Conservation (phyloP, 257 asterid genomes). For the Linderniella brevidens region DNA sequence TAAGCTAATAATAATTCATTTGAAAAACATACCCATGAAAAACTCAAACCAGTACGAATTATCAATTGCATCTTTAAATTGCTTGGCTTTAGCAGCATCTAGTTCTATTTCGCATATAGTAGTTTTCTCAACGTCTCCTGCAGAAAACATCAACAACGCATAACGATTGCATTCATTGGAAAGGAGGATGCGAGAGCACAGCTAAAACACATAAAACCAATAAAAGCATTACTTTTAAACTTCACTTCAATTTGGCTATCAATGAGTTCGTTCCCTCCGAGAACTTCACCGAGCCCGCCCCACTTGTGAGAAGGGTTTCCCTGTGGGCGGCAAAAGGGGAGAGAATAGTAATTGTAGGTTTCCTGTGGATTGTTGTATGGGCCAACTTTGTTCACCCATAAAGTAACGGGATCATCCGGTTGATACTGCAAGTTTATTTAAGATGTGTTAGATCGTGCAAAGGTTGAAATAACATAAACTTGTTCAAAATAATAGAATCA, state of each 20-base stretch:
- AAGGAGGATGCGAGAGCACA: background rate
- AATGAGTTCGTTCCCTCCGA: constrained; percentile 97
- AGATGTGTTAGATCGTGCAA: constrained; percentile 7
- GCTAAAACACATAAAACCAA: background rate
- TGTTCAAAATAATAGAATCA: background rate
- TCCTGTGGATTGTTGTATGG: constrained; percentile 96
- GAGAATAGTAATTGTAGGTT: constrained; percentile 86
- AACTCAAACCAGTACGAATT: constrained; percentile 61
- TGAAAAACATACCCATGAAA: constrained; percentile 33
- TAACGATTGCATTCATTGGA: background rate
- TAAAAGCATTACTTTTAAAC: constrained; percentile 41
- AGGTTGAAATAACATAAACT: background rate
- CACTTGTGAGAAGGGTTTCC: constrained; percentile 77
- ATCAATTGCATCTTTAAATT: constrained; percentile 55
- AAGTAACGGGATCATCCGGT: constrained; percentile 49
- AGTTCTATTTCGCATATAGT: constrained; percentile 44
- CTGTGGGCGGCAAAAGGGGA: constrained; percentile 73
- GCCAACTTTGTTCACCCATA: constrained; percentile 98
- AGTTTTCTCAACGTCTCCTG: constrained; percentile 51
- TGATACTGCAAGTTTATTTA: constrained; percentile 44
- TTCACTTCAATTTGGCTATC: constrained; percentile 77
- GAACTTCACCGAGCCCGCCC: constrained; percentile 99
- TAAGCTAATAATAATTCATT: background rate
- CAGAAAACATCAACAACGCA: constrained; percentile 7
- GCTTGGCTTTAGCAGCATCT: constrained; percentile 38